Base-by-base conservation (phyloP, 768 basidiomycete genomes). In the Leccinum ochraceum region DNA sequence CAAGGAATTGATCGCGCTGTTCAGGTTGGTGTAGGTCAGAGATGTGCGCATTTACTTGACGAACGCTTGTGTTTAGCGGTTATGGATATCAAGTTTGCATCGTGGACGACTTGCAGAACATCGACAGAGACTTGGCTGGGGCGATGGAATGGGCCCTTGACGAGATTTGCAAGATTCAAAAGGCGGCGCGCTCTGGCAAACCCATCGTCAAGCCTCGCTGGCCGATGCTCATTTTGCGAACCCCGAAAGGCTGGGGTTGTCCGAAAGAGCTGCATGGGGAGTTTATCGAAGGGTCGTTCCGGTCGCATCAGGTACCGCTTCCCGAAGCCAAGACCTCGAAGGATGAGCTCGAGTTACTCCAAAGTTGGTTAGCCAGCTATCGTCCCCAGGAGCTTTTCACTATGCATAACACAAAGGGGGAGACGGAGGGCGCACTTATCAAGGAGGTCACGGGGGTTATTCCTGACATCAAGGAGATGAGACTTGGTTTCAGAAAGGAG, bases 31-130 rank as follows among this genome's bases (percentile, higher is more conserved):
- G 17, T 24, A 8, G 30, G n/a, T 8, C 26, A 32, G 36, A 9
- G 17, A 26, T 46, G 39, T 20, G n/a, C 16, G 11, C 24, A 55
- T 49, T 28, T 4, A 44, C 14, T 39, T 13, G 4, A 48, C 51
- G 10, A 67, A 63, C 1, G 42, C 17, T 42, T 13, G 6, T 55
- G 28, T 44, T 6, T 58, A 87, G 87, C 57, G 89, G 89, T 4
- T 92, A 93, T 69, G 92, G 94, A n/a, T 96, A 95, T 72, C 89
- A 94, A 77, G 87, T 87, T 54, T 85, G 90, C 53, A 86, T 96
- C 63, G 87, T 97, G 61, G 86, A 89, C 49, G 82, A 87, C 63
- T 71, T 85, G 52, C 73, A 74, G 17, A 80, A 83, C 69, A 83
- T 95, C 60, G 89, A 95, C 74, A 81, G 83, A 63, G 86, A 94